Base-by-base conservation (phyloP, 2,329 filamentous ascomycete genomes). In the Ophiostoma ulmi region DNA sequence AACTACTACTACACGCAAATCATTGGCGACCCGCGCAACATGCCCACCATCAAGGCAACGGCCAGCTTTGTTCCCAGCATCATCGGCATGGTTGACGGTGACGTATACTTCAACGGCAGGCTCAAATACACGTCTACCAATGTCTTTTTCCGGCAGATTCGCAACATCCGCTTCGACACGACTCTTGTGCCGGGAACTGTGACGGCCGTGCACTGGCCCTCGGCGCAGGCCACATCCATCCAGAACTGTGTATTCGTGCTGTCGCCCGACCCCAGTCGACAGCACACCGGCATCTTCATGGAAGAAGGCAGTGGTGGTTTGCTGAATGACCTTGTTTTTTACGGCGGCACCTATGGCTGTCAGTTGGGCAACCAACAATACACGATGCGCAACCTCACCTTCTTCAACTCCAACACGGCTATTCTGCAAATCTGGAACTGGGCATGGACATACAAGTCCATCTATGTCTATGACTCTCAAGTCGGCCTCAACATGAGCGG, bases 391-490 rank as follows among this genome's bases (percentile, higher is more conserved):
- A 91, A 92, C 76, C 76, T 91, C 74, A 88, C 84, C 31, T 90
- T 92, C 79, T 86, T 85, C 75, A 82, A 85, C 72, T 86, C 87
- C 74, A 81, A 88, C 75, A 90, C 88, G 13, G 91, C 88, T 66
- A 87, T 92, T 71, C 86, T 85, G 77, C 88, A 91, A 81, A 85
- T 90, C 73, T 93, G 90, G 90, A 87, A 90, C 77, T 93, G 90
- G 91, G 86, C 87, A 1, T 93, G 89, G 88, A 89, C 87, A 5
- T 91, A 91, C 81, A 90, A 91, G 79, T 87, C 85, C 31, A 77
- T 91, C 26, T 81, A 79, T 36, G 86, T 92, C 78, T 84, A 87
- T 76, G 83, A 90, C 76, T 91, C 88, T 76, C 80, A 81, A 11
- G 82, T 91, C 41, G 91, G 89, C 14, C 82, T 92, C 71, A 88